Evolutionary conservation across 2,329 filamentous ascomycete species (phyloP).

Genomic region (Colletotrichum lindemuthianum): DNA sequence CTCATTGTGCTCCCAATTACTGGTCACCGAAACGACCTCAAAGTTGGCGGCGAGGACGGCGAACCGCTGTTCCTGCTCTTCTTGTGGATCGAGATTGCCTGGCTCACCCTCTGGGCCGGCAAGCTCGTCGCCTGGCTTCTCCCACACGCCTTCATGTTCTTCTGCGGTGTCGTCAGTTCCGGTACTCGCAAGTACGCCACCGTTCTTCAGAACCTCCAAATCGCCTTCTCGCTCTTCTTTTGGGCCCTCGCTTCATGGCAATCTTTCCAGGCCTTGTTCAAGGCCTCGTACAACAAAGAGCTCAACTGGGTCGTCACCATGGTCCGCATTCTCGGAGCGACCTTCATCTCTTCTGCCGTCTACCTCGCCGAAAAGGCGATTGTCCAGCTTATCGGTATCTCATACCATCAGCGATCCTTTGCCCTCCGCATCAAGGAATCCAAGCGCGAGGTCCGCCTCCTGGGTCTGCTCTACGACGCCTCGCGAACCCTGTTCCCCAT

Average conservation of each 20-base stretch:
- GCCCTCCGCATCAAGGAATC: slow-evolving; percentile 86
- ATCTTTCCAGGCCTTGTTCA: slow-evolving; percentile 68
- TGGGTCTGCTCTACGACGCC: slow-evolving; percentile 89
- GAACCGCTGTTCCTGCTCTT: slow-evolving; percentile 70
- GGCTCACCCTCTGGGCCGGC: slow-evolving; percentile 73
- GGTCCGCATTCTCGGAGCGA: slow-evolving; percentile 72
- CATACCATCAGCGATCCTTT: slow-evolving; percentile 87
- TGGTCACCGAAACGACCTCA: slow-evolving; percentile 49
- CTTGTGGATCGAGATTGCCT: slow-evolving; percentile 75
- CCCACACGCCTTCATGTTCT: slow-evolving; percentile 73
- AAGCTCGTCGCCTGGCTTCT: slow-evolving; percentile 72
- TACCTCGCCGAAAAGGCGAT: slow-evolving; percentile 81
- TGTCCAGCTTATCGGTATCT: slow-evolving; percentile 85
- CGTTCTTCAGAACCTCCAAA: slow-evolving; percentile 71
- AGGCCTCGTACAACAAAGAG: slow-evolving; percentile 26
- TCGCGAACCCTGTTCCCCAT: slow-evolving; percentile 89
- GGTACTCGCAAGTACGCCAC: slow-evolving; percentile 77
- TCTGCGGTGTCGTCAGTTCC: slow-evolving; percentile 74
- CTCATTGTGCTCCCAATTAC: slow-evolving; percentile 65
- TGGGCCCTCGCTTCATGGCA: slow-evolving; percentile 73
- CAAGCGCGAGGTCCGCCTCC: slow-evolving; percentile 84
- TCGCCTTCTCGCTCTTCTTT: slow-evolving; percentile 74
- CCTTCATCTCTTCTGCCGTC: slow-evolving; percentile 74
- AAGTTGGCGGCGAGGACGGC: slow-evolving; percentile 50
- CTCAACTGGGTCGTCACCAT: slow-evolving; percentile 66